Evolutionary conservation across 2,329 filamentous ascomycete genomes (phyloP).

Genomic region (Fusarium sp.): DNA sequence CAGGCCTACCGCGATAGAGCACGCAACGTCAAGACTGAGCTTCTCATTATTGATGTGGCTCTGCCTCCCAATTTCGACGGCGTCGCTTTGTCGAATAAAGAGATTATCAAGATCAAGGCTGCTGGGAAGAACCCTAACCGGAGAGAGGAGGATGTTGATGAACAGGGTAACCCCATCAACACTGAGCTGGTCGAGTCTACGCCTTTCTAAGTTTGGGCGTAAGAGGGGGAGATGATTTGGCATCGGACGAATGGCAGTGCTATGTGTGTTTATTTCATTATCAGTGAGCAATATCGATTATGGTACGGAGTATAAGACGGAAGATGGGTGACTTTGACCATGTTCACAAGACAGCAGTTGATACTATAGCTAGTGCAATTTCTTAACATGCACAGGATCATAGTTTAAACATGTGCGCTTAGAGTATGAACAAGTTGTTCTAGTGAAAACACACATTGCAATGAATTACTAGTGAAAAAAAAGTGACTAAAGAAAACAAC

Average conservation of each 20-base stretch:
- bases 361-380: background rate
- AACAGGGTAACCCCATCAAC: conserved; percentile 55
- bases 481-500: conserved; percentile 43
- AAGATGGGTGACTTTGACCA: background rate
- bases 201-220: conserved; percentile 5
- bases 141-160: conserved; percentile 61
- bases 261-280: background rate
- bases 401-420: background rate
- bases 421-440: background rate
- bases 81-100: conserved; percentile 65
- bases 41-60: conserved; percentile 59
- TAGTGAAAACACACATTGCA: conserved; percentile 26
- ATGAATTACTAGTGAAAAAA: conserved; percentile 41
- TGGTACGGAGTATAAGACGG: background rate
- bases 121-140: conserved; percentile 65
- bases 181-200: conserved; percentile 48
- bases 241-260: background rate
- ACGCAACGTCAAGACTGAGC: conserved; percentile 67
- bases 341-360: background rate
- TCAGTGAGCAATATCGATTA: background rate
- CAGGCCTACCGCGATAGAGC: conserved; percentile 70
- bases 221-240: background rate
- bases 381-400: background rate
- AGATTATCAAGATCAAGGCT: conserved; percentile 57
- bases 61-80: conserved; percentile 65